Evolutionary conservation across 371 early-diverging fungal species (phyloP), one percentile per base, ranked within the genome.

Genomic region (Mucor saturninus): DNA sequence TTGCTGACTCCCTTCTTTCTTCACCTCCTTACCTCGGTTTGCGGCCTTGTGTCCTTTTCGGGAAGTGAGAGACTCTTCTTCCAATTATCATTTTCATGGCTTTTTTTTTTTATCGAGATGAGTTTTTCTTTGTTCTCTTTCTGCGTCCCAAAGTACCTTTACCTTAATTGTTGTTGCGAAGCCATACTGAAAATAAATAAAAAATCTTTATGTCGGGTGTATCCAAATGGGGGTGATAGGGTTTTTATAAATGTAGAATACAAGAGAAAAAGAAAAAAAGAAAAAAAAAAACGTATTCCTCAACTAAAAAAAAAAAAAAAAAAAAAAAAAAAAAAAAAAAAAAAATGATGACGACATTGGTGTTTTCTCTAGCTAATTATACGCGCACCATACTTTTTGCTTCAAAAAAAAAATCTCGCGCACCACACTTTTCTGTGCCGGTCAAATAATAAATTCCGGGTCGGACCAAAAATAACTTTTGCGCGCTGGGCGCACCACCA

Each of bases 31-130:
- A 85, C 87, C 78, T 92, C 91, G 46, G 96, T 96, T 80, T 96
- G 93, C 35, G 94, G 93, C 54, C 96, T 87, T 54, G 62, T 77
- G 71, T 96, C 95, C 78, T 89, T 91, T 64, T 84, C 65, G 4
- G 97, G 97, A 39, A 88, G 83, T 31, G 71, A 74, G 40, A 95
- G 80, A 54, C 76, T 68, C 52, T 84, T 82, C 73, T 93, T 93
- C 94, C 94, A 93, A 65, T 69, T 79, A 57, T 85, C 86, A 60
- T 79, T 82, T 61, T 85, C 83, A 56, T 85, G 83, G 54, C 87
- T 87, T 30, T 30, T 2, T 30, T 13, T 30, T 10, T 30, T 15
- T 42, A 21, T 13, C 4, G 10, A 50, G 30, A 30, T 30, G 50
- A 50, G 50, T 50, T 30, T 5, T 21, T 21, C 21, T 48, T 14